Evolutionary conservation across 176 grass and related monocot species (phyloP), one percentile per base, ranked within the genome.

Genomic region (Carex cristatella): DNA sequence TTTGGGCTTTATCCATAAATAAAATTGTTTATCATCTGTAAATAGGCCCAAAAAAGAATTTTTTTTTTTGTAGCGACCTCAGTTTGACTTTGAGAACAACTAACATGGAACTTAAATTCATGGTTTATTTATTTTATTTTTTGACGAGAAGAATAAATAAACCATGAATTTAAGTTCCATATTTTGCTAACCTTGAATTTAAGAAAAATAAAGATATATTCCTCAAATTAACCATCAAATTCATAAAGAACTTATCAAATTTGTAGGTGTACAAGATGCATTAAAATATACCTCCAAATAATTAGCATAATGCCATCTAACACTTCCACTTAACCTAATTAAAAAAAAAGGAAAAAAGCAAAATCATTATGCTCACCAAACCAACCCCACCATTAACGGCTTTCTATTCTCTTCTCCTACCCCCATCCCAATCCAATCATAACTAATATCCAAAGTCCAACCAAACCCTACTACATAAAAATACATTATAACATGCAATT

Each of bases 401-500:
- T 53, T 23, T 2, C 46, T 30, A 30, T 54, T 54, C 3, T 35
- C 31, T 78, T 33, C 74, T 57, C 74, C 74, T 57, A 78, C 74
- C 28, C 51, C 53, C 16, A 72, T 72, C 53, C 30, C 53, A 79
- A 79, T 79, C 53, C 53, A 79, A 58, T 79, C 74, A 58, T 58
- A 79, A 79, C 53, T 79, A 58, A 79, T 35, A 32, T 32, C 53
- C 74, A 79, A 27, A 35, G 13, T 16, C 51, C 12, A 79, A 33
- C 74, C 37, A 49, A 72, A 48, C 18, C 8, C 40, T 10, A 48
- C 16, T 10, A 48, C 16, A 79, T 35, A 79, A 79, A 78, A 79
- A 79, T 15, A 79, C 49, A 78, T 79, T 42, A 16, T 61, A 83
- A 83, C 80, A 32, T 65, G 60, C 80, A 62, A 83, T 83, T 83